These are phyloP conservation scores for Pseudogymnoascus sp. DNA, from an alignment of 2,329 filamentous ascomycete species.

Conservation along the genomic window DNA sequence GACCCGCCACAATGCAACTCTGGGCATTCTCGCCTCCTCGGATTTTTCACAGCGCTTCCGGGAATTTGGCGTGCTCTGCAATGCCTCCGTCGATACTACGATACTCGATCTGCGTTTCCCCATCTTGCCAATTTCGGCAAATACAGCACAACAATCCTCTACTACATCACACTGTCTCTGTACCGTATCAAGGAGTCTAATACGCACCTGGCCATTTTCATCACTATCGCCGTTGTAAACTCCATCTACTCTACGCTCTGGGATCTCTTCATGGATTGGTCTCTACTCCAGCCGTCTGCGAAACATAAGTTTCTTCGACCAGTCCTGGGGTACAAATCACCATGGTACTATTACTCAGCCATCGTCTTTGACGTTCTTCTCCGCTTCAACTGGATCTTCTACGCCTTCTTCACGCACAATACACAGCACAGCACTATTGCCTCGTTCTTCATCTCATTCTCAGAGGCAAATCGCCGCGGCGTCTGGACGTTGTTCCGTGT, in stretches of 20 bases:
- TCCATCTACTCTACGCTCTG: conserved; percentile 76
- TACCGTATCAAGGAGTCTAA: conserved; percentile 65
- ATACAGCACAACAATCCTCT: conserved; percentile 76
- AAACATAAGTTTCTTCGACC: conserved; percentile 64
- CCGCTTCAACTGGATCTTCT: conserved; percentile 91
- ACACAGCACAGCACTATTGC: conserved; percentile 75
- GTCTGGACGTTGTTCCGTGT: conserved; percentile 92
- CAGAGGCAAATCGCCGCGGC: conserved; percentile 76
- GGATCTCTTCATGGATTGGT: conserved; percentile 97
- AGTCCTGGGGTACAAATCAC: conserved; percentile 68
- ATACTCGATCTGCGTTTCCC: conserved; percentile 82
- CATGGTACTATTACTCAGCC: conserved; percentile 79
- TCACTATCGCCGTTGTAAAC: conserved; percentile 75
- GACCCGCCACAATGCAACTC: conserved; percentile 76
- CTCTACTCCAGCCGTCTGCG: conserved; percentile 70
- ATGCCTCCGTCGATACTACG: conserved; percentile 80
- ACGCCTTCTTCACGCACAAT: conserved; percentile 50
- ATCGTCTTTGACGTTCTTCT: conserved; percentile 79
- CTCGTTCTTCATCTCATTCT: conserved; percentile 70
- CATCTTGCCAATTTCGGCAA: conserved; percentile 91
- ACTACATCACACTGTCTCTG: conserved; percentile 70
- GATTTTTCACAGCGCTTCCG: conserved; percentile 77
- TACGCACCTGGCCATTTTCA: conserved; percentile 61
- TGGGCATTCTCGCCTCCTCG: conserved; percentile 70
- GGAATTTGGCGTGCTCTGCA: conserved; percentile 87